These are phyloP conservation scores for Fusarium proliferatum DNA, from an alignment of 2,329 filamentous ascomycete genomes.

Conservation along the genomic window DNA sequence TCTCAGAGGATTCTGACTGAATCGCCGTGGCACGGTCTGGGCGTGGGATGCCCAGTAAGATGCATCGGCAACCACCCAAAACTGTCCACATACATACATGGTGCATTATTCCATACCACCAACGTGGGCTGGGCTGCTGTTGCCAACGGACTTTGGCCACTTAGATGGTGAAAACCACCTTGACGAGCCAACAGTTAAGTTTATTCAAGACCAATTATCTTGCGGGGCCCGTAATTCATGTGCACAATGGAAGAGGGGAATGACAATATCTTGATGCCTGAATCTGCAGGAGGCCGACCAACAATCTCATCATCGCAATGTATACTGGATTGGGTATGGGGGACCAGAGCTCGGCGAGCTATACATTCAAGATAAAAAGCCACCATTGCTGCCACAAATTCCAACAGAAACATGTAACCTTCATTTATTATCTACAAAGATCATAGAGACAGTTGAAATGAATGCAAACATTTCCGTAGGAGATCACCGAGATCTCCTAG, in stretches of 20 bases:
- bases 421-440: neutral
- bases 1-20: neutral
- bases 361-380: neutral
- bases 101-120: neutral
- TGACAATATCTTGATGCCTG: neutral
- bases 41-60: neutral
- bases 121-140: no score
- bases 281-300: slow-evolving; percentile 2
- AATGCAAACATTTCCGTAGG: neutral
- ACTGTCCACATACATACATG: neutral
- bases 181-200: neutral
- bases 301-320: neutral
- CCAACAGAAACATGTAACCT: no score
- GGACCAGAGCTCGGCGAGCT: neutral
- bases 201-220: neutral
- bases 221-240: no score
- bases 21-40: neutral
- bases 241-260: neutral
- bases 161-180: neutral
- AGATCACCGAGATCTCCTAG: slow-evolving; percentile 32
- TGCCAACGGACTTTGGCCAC: neutral
- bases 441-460: neutral
- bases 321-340: neutral
- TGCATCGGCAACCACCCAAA: neutral
- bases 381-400: neutral